Evolutionary conservation across 2,329 filamentous ascomycete genomes (phyloP).

Genomic region (Neofusicoccum sp.): DNA sequence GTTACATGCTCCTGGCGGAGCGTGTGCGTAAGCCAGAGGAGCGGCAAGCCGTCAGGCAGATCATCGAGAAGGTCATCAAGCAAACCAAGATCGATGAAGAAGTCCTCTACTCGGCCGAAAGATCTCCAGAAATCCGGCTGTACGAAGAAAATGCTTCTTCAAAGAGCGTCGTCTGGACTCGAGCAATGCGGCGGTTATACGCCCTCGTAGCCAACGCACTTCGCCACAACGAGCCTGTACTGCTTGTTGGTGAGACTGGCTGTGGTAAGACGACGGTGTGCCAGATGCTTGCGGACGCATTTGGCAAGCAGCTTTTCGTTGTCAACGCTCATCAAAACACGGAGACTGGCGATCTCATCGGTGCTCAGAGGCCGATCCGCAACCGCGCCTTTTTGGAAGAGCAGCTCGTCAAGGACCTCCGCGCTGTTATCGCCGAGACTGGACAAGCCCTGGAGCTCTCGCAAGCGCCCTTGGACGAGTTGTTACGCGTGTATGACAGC

Average conservation of each 20-base stretch:
- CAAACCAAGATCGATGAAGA: slow-evolving; percentile 63
- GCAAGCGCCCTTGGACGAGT: slow-evolving; percentile 30
- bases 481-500: slow-evolving; percentile 60
- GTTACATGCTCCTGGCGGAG: slow-evolving; percentile 94
- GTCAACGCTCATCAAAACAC: slow-evolving; percentile 98
- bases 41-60: slow-evolving; percentile 74
- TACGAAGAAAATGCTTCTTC: slow-evolving; percentile 27
- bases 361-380: slow-evolving; percentile 85
- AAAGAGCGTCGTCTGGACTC: slow-evolving; percentile 77
- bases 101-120: slow-evolving; percentile 62
- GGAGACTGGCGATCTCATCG: slow-evolving; percentile 95
- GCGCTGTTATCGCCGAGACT: slow-evolving; percentile 29
- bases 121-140: slow-evolving; percentile 35
- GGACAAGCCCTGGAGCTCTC: neutral
- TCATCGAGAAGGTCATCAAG: slow-evolving; percentile 87
- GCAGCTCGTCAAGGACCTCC: slow-evolving; percentile 62
- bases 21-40: slow-evolving; percentile 91
- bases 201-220: slow-evolving; percentile 85
- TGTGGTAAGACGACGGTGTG: slow-evolving; percentile 98
- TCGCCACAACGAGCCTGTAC: slow-evolving; percentile 85
- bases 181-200: slow-evolving; percentile 88
- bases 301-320: slow-evolving; percentile 74
- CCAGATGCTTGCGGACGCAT: slow-evolving; percentile 82
- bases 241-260: slow-evolving; percentile 93
- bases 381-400: slow-evolving; percentile 75